A percentile compares a stretch with the other conserved stretches of the same genome.
phyloP scores from a whole-genome alignment of 257 asterid species.

The Lavandula angustifolia region DNA sequence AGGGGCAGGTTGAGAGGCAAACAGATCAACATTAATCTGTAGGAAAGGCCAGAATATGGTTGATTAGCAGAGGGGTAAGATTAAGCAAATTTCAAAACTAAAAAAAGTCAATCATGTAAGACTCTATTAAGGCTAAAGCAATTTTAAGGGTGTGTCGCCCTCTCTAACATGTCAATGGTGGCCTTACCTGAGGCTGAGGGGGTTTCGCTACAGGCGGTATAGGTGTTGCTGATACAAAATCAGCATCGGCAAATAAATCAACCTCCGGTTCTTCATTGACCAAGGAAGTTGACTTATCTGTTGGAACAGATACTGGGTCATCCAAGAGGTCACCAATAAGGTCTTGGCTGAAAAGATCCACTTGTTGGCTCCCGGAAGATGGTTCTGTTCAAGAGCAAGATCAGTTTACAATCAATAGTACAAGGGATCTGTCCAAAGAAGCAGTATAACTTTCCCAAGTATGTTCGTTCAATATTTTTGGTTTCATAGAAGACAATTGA shows the following conservation, averaged over 20 bases:
- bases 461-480: not conserved
- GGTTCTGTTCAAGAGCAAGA: slow-evolving; percentile 53
- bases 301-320: slow-evolving; percentile 52
- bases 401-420: slow-evolving; percentile 20
- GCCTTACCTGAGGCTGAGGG: slow-evolving; percentile 57
- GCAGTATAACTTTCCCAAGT: slow-evolving; percentile 8
- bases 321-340: slow-evolving; percentile 73
- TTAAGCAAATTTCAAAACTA: slow-evolving; percentile 1
- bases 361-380: slow-evolving; percentile 65
- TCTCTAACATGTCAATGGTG: slow-evolving; percentile 18
- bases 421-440: slow-evolving; percentile 10
- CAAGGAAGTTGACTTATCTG: slow-evolving; percentile 43
- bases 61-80: slow-evolving; percentile 18
- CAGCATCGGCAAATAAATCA: slow-evolving; percentile 90
- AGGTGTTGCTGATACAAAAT: slow-evolving; percentile 77
- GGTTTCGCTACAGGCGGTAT: slow-evolving; percentile 39
- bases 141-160: not conserved
- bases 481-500: not conserved
- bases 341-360: slow-evolving; percentile 76
- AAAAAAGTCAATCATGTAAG: not conserved
- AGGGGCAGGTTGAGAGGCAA: slow-evolving; percentile 67
- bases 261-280: slow-evolving; percentile 57
- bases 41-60: slow-evolving; percentile 26
- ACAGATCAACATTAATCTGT: slow-evolving; percentile 68
- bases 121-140: not conserved